These are phyloP conservation scores for Colletotrichum chrysophilum DNA, from an alignment of 2,329 filamentous ascomycete genomes.

Conservation along the genomic window DNA sequence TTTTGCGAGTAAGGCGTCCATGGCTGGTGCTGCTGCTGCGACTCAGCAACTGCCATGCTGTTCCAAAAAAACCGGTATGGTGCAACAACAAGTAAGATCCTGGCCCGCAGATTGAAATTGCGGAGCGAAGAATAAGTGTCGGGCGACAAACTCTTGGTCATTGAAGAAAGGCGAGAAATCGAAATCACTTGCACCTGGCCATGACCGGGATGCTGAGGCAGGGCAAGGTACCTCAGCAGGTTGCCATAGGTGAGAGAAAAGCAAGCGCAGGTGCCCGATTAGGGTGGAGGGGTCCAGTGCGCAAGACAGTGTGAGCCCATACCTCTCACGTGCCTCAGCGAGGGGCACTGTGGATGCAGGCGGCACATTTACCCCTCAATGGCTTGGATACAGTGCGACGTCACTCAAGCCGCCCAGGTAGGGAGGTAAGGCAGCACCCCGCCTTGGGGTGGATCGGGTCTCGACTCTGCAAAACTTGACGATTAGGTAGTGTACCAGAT, in stretches of 20 bases:
- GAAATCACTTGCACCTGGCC: neutral
- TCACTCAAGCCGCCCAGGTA: neutral
- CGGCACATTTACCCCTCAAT: slow-evolving; percentile 5
- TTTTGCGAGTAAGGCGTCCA: slow-evolving; percentile 70
- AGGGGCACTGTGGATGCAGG: neutral
- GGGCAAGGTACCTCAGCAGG: neutral
- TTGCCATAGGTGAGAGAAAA: slow-evolving; percentile 2
- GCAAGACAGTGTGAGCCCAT: neutral
- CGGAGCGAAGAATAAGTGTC: neutral
- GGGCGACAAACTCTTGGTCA: neutral
- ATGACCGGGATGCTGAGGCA: slow-evolving; percentile 7
- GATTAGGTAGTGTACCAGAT: neutral
- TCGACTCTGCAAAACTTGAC: neutral
- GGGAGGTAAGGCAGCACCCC: slow-evolving; percentile 4
- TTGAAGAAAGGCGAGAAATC: neutral
- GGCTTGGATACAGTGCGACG: slow-evolving; percentile 4
- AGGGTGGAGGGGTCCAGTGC: neutral
- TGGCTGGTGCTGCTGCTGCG: slow-evolving; percentile 36
- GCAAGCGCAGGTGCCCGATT: neutral
- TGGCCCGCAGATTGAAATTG: neutral
- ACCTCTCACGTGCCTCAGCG: neutral
- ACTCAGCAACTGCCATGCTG: slow-evolving; percentile 9
- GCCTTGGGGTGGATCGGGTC: slow-evolving; percentile 4
- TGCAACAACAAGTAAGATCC: neutral
- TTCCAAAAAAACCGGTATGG: neutral